A percentile compares a stretch with the other conserved stretches of the same genome.
Evolutionary conservation across 1,284 basidiomycete species (phyloP).

Genomic region (Malassezia psittaci): DNA sequence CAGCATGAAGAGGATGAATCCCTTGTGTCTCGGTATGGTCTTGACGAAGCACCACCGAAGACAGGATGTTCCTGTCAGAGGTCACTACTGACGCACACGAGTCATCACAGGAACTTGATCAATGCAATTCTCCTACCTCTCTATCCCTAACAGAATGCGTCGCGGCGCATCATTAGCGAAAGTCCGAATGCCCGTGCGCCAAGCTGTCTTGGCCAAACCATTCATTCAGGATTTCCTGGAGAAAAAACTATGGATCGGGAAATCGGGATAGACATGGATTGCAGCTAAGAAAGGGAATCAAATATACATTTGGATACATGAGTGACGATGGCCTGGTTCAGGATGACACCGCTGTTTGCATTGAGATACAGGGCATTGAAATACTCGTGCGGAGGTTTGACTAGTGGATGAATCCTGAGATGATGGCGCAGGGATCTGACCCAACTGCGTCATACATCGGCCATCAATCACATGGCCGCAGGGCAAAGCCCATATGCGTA

Average conservation of each 20-base stretch:
- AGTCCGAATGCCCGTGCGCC: not conserved
- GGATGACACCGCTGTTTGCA: constrained; percentile 33
- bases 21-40: constrained; percentile 37
- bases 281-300: not conserved
- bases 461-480: constrained; percentile 43
- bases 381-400: not conserved
- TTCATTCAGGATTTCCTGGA: not conserved
- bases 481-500: constrained; percentile 33
- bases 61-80: constrained; percentile 28
- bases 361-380: constrained; percentile 32
- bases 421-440: constrained; percentile 1
- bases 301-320: constrained; percentile 19
- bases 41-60: constrained; percentile 32
- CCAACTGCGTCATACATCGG: constrained; percentile 28
- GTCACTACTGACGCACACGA: constrained; percentile 39
- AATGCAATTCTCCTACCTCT: constrained; percentile 20
- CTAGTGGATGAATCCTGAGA: too few species aligned
- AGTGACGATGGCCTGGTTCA: constrained; percentile 22
- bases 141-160: constrained; percentile 35
- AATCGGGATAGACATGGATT: not conserved
- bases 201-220: not conserved
- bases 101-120: constrained; percentile 39
- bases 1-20: constrained; percentile 38
- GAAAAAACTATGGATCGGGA: not conserved
- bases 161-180: not conserved